Conservation (phyloP, 2,329 filamentous ascomycete species). For the Trichoderma polysporum region DNA sequence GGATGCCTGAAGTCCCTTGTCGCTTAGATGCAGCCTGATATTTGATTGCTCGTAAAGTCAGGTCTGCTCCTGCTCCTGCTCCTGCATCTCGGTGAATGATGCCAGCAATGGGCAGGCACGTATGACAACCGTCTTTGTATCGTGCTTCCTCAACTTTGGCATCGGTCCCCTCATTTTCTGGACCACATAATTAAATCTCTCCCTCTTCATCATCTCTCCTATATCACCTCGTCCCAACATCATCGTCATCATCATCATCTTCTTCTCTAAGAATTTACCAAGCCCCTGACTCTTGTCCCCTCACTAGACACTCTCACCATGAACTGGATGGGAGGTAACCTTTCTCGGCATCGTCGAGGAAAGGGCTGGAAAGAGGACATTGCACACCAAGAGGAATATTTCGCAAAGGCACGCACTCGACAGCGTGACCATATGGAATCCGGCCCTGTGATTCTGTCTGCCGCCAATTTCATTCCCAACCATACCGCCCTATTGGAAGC, state of each 20-base stretch:
- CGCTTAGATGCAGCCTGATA: not conserved
- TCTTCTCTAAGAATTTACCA: too few species aligned
- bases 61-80: not conserved
- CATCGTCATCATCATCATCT: not conserved
- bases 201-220: not conserved
- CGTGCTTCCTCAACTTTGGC: not conserved
- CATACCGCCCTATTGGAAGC: conserved; percentile 24
- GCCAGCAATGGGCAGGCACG: not conserved
- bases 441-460: not conserved
- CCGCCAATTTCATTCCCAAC: conserved; percentile 30
- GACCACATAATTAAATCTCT: not conserved
- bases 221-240: too few species aligned
- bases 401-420: conserved; percentile 37
- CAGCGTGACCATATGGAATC: conserved; percentile 19
- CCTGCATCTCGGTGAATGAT: not conserved
- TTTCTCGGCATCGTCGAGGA: conserved; percentile 38
- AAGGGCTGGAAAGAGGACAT: conserved; percentile 36
- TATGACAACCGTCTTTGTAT: not conserved
- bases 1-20: not conserved
- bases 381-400: conserved; percentile 40
- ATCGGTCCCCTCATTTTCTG: not conserved
- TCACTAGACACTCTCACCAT: conserved; percentile 28
- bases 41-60: too few species aligned
- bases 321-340: conserved; percentile 44
- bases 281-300: too few species aligned